Conservation (phyloP, 202 grass and related monocot species). For the Elaeis oleifera region DNA sequence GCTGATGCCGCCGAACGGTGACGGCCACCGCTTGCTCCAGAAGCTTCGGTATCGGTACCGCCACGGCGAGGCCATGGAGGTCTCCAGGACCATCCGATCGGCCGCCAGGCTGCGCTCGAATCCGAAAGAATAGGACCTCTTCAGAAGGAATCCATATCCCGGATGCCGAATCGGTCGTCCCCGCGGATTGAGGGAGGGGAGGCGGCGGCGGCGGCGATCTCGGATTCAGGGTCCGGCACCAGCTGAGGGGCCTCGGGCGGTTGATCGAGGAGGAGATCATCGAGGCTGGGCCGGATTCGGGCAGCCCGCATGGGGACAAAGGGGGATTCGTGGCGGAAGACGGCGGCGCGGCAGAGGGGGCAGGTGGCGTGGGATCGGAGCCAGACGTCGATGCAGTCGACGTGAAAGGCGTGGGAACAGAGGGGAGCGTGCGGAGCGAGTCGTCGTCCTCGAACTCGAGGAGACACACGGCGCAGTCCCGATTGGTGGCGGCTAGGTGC, state of each 20-base stretch:
- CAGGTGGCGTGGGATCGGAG: constrained; percentile 75
- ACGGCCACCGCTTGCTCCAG: constrained; percentile 94
- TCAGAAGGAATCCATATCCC: constrained; percentile 47
- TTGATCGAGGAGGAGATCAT: constrained; percentile 67
- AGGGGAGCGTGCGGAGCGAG: constrained; percentile 66
- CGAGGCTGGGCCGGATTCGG: constrained; percentile 59
- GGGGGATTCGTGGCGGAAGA: constrained; percentile 38
- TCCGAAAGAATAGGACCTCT: constrained; percentile 76
- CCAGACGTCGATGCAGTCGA: constrained; percentile 91
- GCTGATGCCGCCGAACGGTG: constrained; percentile 52
- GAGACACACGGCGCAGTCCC: constrained; percentile 80
- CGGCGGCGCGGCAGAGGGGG: constrained; percentile 74
- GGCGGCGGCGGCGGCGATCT: constrained; percentile 33
- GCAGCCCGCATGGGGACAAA: constrained; percentile 43
- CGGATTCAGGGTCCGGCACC: constrained; percentile 5
- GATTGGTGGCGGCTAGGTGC: constrained; percentile 30
- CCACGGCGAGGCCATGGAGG: constrained; percentile 57
- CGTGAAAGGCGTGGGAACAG: constrained; percentile 89
- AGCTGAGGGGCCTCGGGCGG: constrained; percentile 6
- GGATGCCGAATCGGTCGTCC: constrained; percentile 25
- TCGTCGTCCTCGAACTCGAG: constrained; percentile 91
- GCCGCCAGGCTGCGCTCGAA: constrained; percentile 60
- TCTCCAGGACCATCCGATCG: constrained; percentile 38
- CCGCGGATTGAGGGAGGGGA: constrained; percentile 20
- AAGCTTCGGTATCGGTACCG: constrained; percentile 55